phyloP scores from a whole-genome alignment of 768 basidiomycete genomes.

The Lentinus tigrinus region DNA sequence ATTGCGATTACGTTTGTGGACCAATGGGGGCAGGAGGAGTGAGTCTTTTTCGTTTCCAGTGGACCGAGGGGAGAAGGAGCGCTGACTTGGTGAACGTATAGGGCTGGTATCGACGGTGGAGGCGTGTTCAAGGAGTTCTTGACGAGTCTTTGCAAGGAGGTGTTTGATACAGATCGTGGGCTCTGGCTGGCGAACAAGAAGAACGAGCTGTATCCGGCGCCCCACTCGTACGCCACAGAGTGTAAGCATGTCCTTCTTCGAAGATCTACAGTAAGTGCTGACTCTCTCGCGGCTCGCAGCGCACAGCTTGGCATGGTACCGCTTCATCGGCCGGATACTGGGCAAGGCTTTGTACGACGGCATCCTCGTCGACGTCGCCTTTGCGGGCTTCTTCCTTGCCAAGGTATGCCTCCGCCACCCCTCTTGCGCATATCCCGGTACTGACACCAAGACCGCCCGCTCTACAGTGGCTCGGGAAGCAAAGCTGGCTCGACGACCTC shows the following conservation, averaged over 20 bases:
- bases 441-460: too few relatives aligned
- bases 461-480: constrained; percentile 82
- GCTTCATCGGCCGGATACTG: constrained; percentile 88
- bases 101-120: constrained; percentile 93
- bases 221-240: constrained; percentile 88
- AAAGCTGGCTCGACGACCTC: constrained; percentile 91
- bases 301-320: constrained; percentile 88
- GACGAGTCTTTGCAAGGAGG: constrained; percentile 89
- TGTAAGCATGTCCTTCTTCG: constrained; percentile 51
- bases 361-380: constrained; percentile 91
- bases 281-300: too few relatives aligned
- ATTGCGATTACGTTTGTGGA: constrained; percentile 93
- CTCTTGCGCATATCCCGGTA: too few relatives aligned
- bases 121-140: constrained; percentile 98
- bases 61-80: neutral
- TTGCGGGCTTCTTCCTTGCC: constrained; percentile 92
- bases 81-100: constrained; percentile 23
- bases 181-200: constrained; percentile 90
- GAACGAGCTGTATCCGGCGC: constrained; percentile 94
- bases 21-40: constrained; percentile 85
- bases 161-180: constrained; percentile 92
- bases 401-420: constrained; percentile 57
- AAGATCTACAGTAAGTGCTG: too few relatives aligned
- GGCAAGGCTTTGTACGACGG: constrained; percentile 98
- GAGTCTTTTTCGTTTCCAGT: constrained; percentile 28